phyloP scores from a whole-genome alignment of 345 rosid genomes.

The Mallotus nudiflorus region DNA sequence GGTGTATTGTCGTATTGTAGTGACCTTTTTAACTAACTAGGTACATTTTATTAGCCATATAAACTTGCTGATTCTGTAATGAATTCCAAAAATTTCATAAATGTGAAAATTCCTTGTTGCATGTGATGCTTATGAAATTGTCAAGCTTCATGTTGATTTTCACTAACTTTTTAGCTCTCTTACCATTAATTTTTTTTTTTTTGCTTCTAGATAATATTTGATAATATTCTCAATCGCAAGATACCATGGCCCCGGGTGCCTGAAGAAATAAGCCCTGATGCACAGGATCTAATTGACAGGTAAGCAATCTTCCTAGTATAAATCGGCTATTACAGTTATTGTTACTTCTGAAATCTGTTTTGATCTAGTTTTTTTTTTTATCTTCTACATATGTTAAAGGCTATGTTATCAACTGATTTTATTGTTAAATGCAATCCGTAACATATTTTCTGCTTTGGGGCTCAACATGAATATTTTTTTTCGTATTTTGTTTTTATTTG shows the following conservation, averaged over 20 bases:
- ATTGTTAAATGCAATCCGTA: not conserved
- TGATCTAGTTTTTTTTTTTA: not conserved
- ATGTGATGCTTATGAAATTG: not conserved
- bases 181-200: constrained; percentile 21
- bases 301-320: constrained; percentile 29
- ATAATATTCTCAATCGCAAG: constrained; percentile 95
- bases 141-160: not conserved
- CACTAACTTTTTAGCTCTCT: not conserved
- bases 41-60: not conserved
- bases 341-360: not conserved
- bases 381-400: not conserved
- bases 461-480: not conserved
- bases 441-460: not conserved
- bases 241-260: constrained; percentile 95
- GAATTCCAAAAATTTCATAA: not conserved
- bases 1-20: not conserved
- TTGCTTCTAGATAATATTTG: constrained; percentile 80
- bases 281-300: constrained; percentile 85
- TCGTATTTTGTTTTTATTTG: not conserved
- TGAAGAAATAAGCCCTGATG: constrained; percentile 83
- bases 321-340: not conserved
- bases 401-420: not conserved
- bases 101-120: not conserved
- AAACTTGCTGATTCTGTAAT: not conserved
- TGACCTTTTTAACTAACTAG: not conserved